Base-by-base conservation (phyloP, 371 early-diverging fungal genomes). In the Mortierella sp. region DNA sequence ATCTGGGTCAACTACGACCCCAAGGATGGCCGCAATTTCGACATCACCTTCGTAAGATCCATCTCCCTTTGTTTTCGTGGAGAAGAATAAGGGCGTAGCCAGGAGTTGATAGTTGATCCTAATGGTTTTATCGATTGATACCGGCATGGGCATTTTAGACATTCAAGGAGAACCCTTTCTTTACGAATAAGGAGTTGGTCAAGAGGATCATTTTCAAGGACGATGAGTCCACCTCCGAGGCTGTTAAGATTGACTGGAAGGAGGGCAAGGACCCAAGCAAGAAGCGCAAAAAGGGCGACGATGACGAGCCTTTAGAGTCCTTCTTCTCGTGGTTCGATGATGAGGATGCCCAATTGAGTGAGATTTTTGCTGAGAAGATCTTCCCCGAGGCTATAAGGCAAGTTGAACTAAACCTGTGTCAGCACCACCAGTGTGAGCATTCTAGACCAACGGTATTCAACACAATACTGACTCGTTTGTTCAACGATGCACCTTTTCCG, bases 1-100 rank as follows among this genome's bases (percentile, higher is more conserved):
- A 76, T 87, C 52, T 82, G 84, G 64, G 85, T 87, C 61, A 83
- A 87, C 64, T 72, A 79, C 54, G 84, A 86, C 48, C 70, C 83
- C 45, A 61, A 80, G 24, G 82, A 81, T 34, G 80, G 80, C 47
- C 73, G 83, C 58, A 78, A 81, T 51, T 85, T 82, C 62, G 86
- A 85, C 52, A 67, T 86, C 34, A 59, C 61, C 60, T 85, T 85
- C 68, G 86, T 86, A 83, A 53, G 47, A 76, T 42, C 45, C 13
- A 18, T 43, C 14, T 7, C 34, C 34, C 34, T 34, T 34, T 34
- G 4, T 34, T 7, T 34, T 10, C 4, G 10, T 34, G 34, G 7
- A 34, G n/a, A n/a, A n/a, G n/a, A n/a, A n/a, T n/a, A n/a, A n/a
- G n/a, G n/a, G n/a, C n/a, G n/a, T n/a, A n/a, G n/a, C n/a, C n/a